Base-by-base conservation (phyloP, 495 filamentous ascomycete genomes). In the Aspergillus funiculosus region DNA sequence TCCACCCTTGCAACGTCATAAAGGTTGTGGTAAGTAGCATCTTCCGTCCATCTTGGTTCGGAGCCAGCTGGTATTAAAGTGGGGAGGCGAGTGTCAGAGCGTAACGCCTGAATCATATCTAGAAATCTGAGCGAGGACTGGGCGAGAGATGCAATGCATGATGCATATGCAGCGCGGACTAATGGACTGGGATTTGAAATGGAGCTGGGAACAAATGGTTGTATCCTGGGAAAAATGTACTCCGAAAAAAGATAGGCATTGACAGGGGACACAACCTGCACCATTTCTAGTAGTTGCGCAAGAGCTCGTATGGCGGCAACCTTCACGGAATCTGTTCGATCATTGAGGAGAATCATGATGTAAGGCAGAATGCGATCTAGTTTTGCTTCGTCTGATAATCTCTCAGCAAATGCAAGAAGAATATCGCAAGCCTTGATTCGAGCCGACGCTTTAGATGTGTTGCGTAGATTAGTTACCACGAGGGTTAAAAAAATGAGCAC, bases 211-310 rank as follows among this genome's bases (percentile, higher is more conserved):
- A 91, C 63, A 47, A 92, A 84, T 11, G 77, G 71, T 52, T 90
- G 78, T 53, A 97, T 76, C 26, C 87, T 76, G 3, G 85, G 89
- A 45, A 96, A 79, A 24, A 99, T 84, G 63, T 97, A 99, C 56
- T 96, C 92, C 0, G 91, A 83, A 59, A 96, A 97, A 2, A 96
- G 74, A 66, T 95, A 87, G 10, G 91, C 89, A 62, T 99, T 99
- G 38, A 96, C 84, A 0, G 91, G 94, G 1, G 90, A 95, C 7
- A 91, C 84, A 3, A 90, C 82, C 13, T 78, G 78, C 11, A 99
- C 87, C 52, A 95, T 76, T 56, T 87, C 87, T 47, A 96, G 73
- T 45, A 97, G 74, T 55, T 95, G 90, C 2, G 90, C 87, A 54
- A 97, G 71, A 6, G 87, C 82, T 30, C 90, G 79, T 31, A 97